phyloP scores from a whole-genome alignment of 441 rosid genomes.

The Gossypium laxum region DNA sequence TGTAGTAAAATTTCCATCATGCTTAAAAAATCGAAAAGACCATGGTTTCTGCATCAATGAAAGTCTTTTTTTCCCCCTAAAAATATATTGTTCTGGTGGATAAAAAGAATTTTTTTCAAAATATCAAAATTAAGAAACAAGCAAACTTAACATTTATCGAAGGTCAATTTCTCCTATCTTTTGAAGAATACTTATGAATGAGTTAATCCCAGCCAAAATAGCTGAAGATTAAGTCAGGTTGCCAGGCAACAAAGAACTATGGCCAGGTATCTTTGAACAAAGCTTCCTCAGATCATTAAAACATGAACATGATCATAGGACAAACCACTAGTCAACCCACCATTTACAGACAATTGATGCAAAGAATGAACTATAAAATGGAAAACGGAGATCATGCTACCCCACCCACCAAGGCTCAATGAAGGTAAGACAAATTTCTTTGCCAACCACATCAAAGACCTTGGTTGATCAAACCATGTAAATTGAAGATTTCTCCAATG shows the following conservation, averaged over 20 bases:
- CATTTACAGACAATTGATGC: background rate
- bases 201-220: background rate
- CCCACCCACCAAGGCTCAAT: background rate
- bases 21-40: background rate
- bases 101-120: background rate
- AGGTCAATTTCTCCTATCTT: background rate
- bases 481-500: background rate
- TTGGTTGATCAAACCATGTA: background rate
- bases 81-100: background rate
- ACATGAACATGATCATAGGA: background rate
- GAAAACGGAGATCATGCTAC: background rate
- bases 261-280: background rate
- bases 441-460: background rate
- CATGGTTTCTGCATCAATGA: background rate
- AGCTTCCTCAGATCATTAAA: background rate
- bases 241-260: background rate
- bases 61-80: background rate
- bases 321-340: background rate
- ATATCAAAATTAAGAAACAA: conserved; percentile 3
- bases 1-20: background rate
- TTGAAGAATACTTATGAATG: background rate
- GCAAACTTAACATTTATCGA: background rate
- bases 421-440: background rate
- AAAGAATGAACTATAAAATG: background rate
- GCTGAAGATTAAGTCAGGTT: background rate